A percentile compares a stretch with the other conserved stretches of the same genome.
These are phyloP conservation scores for Stachybotrys chartarum DNA, from an alignment of 2,329 filamentous ascomycete species.

Conservation along the genomic window DNA sequence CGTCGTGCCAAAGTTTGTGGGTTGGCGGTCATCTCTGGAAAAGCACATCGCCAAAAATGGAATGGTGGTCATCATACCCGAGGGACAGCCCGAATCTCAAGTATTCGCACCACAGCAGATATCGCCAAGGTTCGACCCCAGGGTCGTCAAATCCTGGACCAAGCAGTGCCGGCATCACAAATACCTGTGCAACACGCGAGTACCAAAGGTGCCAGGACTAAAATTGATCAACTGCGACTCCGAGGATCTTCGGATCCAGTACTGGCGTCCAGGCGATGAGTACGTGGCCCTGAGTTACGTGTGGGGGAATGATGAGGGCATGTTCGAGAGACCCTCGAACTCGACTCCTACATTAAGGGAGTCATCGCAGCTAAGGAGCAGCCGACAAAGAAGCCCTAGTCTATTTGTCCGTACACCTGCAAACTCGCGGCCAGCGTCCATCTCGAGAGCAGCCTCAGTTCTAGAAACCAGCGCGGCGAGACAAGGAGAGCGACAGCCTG, in stretches of 20 bases:
- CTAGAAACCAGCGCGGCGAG: too few species aligned
- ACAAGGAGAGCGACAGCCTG: too few species aligned
- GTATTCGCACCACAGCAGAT: not conserved
- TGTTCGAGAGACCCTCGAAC: not conserved
- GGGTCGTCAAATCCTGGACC: not conserved
- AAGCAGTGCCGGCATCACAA: not conserved
- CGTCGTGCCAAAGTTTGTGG: not conserved
- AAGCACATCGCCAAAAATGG: not conserved
- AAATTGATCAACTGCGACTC: not conserved
- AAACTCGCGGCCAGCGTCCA: not conserved
- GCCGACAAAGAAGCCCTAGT: not conserved
- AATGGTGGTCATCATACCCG: not conserved
- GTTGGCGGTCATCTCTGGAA: not conserved
- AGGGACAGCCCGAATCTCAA: not conserved
- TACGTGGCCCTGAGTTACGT: conserved; percentile 1
- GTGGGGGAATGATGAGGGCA: not conserved
- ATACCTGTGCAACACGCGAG: not conserved
- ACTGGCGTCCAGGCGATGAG: not conserved
- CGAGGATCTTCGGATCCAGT: not conserved
- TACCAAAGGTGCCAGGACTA: not conserved
- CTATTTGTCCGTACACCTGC: not conserved
- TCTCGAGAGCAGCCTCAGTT: not conserved
- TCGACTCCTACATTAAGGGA: not conserved
- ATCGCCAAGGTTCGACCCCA: not conserved
- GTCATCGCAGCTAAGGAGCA: not conserved